These are phyloP conservation scores for Naganishia cerealis DNA, from an alignment of 1,284 basidiomycete genomes.

Conservation along the genomic window DNA sequence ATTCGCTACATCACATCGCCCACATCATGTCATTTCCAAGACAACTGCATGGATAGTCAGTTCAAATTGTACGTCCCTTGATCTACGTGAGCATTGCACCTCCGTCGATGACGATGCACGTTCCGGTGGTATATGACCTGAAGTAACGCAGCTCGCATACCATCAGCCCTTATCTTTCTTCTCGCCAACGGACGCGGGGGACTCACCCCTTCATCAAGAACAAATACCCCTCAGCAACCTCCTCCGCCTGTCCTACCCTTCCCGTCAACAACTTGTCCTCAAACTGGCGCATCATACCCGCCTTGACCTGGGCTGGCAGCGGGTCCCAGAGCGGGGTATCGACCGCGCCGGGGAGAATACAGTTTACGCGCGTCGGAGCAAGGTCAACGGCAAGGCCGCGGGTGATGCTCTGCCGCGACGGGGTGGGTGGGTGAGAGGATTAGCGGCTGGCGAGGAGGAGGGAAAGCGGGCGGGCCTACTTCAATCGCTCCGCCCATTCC, in stretches of 20 bases:
- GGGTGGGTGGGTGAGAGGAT: not conserved
- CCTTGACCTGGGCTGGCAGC: not conserved
- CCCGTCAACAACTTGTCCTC: slow-evolving; percentile 29
- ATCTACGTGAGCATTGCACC: slow-evolving; percentile 7
- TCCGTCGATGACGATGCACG: slow-evolving; percentile 17
- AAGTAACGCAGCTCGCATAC: not conserved
- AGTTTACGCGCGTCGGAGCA: slow-evolving; percentile 10
- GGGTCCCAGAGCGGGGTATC: slow-evolving; percentile 25
- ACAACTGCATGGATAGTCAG: too few relatives aligned
- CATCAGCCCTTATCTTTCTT: not conserved
- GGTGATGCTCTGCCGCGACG: not conserved
- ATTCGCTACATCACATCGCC: too few relatives aligned
- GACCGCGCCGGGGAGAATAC: slow-evolving; percentile 21
- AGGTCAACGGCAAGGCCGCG: slow-evolving; percentile 28
- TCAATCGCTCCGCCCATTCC: slow-evolving; percentile 23
- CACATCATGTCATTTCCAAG: too few relatives aligned
- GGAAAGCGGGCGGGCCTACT: not conserved
- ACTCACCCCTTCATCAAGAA: slow-evolving; percentile 28
- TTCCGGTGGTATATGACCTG: slow-evolving; percentile 33
- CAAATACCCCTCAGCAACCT: slow-evolving; percentile 29
- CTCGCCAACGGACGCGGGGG: not conserved
- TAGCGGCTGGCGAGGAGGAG: not conserved
- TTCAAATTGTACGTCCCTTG: too few relatives aligned
- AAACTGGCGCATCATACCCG: slow-evolving; percentile 2
- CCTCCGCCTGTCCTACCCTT: slow-evolving; percentile 11